Base-by-base conservation (phyloP, 352 stramenopile species). In the Elongisporangium senticosum region DNA sequence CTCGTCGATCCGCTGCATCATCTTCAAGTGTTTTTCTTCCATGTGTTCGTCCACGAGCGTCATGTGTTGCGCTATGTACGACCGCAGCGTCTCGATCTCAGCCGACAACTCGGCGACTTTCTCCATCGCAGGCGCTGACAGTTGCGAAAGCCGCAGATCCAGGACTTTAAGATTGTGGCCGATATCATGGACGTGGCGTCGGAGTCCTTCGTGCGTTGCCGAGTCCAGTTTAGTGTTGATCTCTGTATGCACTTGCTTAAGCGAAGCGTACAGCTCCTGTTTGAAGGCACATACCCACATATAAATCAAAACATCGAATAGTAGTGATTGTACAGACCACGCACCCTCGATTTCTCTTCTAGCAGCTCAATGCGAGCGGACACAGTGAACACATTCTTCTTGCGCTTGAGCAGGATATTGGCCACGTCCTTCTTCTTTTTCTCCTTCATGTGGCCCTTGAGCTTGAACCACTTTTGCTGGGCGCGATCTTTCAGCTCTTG, bases 361-460 rank as follows among this genome's bases (percentile, higher is more conserved):
- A 90, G 66, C 14, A 90, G 61, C 56, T 90, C 80, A 53, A 90
- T 87, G 23, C 80, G 70, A 6, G 79, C 81, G 8, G 80, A 90
- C 5, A 90, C 78, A 1, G 80, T 90, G 53, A 90, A 90, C 4
- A 90, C 77, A 19, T 88, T 90, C 50, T 90, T 90, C 66, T 90
- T 90, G 53, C 80, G 80, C 62, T 86, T 90, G 50, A 90, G 71
- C 33, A 88, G 37, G 51, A 90, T 90, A 47, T 86, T 90, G 5
- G 77, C 71, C 13, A 88, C 68, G 28, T 88, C 78, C 51, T 87
- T 88, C 57, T 90, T 90, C 50, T 87, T 76, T 48, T 90, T 88
- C 48, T 90, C 80, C 51, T 88, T 87, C 26, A 90, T 63, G 63
- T 90, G 80, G 11, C 77, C 78, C 56, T 84, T 83, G 40, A 90